Base-by-base conservation (phyloP, 495 filamentous ascomycete genomes). In the Xylaria acuta region DNA sequence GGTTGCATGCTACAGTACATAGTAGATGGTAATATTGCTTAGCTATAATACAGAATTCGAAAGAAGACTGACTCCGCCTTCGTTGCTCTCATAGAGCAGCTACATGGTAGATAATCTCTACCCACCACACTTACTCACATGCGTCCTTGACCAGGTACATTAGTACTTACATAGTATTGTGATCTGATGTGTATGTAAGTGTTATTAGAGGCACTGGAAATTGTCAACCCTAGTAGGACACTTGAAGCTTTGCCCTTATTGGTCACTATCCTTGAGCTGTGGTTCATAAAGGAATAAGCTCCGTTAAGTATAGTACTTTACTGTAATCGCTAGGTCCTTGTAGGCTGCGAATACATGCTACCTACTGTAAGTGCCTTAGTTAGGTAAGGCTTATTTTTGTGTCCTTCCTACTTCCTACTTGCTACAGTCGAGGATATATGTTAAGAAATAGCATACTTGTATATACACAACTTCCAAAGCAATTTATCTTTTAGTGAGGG, bases 181-280 rank as follows among this genome's bases (percentile, higher is more conserved):
- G n/a, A n/a, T n/a, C n/a, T n/a, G n/a, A n/a, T n/a, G n/a, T n/a
- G n/a, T n/a, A n/a, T n/a, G n/a, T n/a, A n/a, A 38, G 36, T 38
- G 36, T 7, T 38, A 38, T 20, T 4, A 1, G 16, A 45, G 43
- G 43, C 18, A 45, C 3, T 54, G 11, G 22, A 30, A 30, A 27
- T 30, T 30, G 25, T 54, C 18, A 4, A 20, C 14, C 32, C 12
- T n/a, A 6, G 32, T 8, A 34, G 1, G 12, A n/a, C n/a, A n/a
- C 58, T 60, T 34, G 58, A 38, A 64, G 38, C 22, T 43, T 30
- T 43, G 58, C 22, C 5, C 11, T 64, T 36, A 64, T 40, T 64
- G 60, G 38, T 8, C 12, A 43, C 22, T 1, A 25, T 64, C 11
- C 36, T 43, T 20, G 38, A 25, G 32, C 59, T 38, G 32, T 20